These are phyloP conservation scores for Cystofilobasidium capitatum DNA, from an alignment of 768 basidiomycete genomes.

Conservation along the genomic window DNA sequence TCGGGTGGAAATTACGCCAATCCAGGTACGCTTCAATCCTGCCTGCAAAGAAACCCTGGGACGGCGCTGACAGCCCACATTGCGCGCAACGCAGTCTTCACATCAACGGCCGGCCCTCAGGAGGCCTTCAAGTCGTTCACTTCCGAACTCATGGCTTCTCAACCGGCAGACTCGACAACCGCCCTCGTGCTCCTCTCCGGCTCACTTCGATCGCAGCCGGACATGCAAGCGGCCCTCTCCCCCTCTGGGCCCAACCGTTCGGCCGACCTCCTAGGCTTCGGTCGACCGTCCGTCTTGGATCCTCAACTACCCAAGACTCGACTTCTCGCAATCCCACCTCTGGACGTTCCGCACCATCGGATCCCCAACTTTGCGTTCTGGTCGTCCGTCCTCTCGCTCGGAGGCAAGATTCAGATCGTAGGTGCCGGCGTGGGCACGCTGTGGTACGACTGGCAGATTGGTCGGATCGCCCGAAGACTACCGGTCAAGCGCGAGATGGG, in stretches of 20 bases:
- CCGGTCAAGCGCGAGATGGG: background rate
- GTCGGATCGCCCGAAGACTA: slow-evolving; percentile 42
- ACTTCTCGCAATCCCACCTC: slow-evolving; percentile 31
- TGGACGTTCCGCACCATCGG: background rate
- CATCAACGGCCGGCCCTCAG: slow-evolving; percentile 20
- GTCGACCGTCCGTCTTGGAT: slow-evolving; percentile 53
- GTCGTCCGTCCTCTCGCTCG: slow-evolving; percentile 11
- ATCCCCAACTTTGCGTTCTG: background rate
- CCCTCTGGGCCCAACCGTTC: slow-evolving; percentile 15
- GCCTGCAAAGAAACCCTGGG: background rate
- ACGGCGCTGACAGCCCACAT: too few relatives aligned
- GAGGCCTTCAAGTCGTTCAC: slow-evolving; percentile 36
- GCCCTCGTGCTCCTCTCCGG: slow-evolving; percentile 74
- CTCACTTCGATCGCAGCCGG: slow-evolving; percentile 55
- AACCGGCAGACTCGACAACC: slow-evolving; percentile 34
- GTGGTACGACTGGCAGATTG: slow-evolving; percentile 59
- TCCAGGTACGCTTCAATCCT: slow-evolving; percentile 47
- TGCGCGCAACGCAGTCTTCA: slow-evolving; percentile 36
- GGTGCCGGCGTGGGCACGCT: slow-evolving; percentile 57
- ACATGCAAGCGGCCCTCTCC: slow-evolving; percentile 49
- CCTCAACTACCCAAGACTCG: slow-evolving; percentile 50
- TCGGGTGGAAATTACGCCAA: slow-evolving; percentile 79
- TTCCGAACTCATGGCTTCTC: slow-evolving; percentile 60
- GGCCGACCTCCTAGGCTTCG: slow-evolving; percentile 61
- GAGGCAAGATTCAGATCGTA: slow-evolving; percentile 34